Evolutionary conservation across 805 yeast genomes (phyloP).

Genomic region (Tetrapisispora arboricola): DNA sequence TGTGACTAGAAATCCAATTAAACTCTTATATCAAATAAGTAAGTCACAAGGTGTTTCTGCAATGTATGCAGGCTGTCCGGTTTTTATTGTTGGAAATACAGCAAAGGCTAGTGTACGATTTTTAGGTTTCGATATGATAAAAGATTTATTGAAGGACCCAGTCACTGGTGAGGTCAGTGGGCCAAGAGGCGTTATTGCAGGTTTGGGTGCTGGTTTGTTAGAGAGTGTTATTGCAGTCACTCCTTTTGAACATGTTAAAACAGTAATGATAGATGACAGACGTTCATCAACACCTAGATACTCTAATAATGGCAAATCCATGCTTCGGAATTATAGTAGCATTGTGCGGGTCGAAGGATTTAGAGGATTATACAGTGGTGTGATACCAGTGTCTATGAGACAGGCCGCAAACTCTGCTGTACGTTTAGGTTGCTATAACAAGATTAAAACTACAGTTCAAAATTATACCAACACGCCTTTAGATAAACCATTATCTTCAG

Average conservation of each 20-base stretch:
- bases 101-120: conserved; percentile 94
- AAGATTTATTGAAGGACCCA: conserved; percentile 63
- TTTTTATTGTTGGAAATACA: conserved; percentile 91
- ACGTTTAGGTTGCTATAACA: conserved; percentile 83
- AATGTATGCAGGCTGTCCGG: conserved; percentile 91
- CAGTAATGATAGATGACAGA: conserved; percentile 90
- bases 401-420: conserved; percentile 96
- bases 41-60: conserved; percentile 69
- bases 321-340: conserved; percentile 34
- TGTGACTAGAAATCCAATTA: conserved; percentile 74
- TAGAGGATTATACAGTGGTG: conserved; percentile 77
- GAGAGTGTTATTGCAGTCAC: conserved; percentile 92
- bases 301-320: conserved; percentile 48
- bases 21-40: conserved; percentile 64
- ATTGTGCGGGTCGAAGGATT: conserved; percentile 71
- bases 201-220: conserved; percentile 92
- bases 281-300: conserved; percentile 70
- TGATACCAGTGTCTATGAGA: conserved; percentile 85
- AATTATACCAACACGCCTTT: conserved; percentile 57
- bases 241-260: conserved; percentile 93
- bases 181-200: conserved; percentile 87
- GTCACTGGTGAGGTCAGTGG: conserved; percentile 77
- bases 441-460: conserved; percentile 72
- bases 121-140: conserved; percentile 84
- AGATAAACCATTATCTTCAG: conserved; percentile 63